Base-by-base conservation (phyloP, 768 basidiomycete species). In the Coprinopsis sp. region DNA sequence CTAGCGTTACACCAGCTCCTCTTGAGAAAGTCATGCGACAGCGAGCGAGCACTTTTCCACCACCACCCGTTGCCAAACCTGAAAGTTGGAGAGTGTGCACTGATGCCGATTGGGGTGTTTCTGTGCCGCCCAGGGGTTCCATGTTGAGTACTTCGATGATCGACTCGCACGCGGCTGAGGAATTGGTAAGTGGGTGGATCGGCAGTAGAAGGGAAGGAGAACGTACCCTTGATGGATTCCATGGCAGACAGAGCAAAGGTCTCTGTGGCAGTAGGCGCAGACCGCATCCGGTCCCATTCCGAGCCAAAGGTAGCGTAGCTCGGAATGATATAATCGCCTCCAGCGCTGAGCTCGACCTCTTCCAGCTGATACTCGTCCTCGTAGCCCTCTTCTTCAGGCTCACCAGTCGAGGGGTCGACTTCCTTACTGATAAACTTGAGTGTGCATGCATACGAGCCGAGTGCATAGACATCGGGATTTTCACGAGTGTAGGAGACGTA, bases 281-380 rank as follows among this genome's bases (percentile, higher is more conserved):
- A 74, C 48, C 81, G 81, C 62, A 99, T 62, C 51, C 91, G 80
- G 58, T 97, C 96, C 96, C 96, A 99, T 70, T 99, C 96, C 41
- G 87, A 77, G 46, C 82, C 77, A 68, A 98, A 98, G 19, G 89
- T 88, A 10, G 81, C 82, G 58, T 97, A 98, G 55, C 79, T 93
- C n/a, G 96, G 95, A 31, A 94, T 72, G 59, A 99, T 89, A 64
- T 95, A 99, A 70, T 98, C 95, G 2, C 86, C 84, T 24, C 86
- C 88, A 10, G 91, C 94, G 49, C 86, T 84, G 44, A 99, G 73
- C 63, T 98, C 96, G 47, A 96, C 80, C 51, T 98, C 96, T 64
- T 99, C 96, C 33, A 97, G 71, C 64, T 91, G 90, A 66, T 99
- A 99, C 66, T 98, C 95, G 69, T 98, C 96, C 60, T 93, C 90